Base-by-base conservation (phyloP, 108 stramenopile genomes). In the Phaeodactylum tricornutum region DNA sequence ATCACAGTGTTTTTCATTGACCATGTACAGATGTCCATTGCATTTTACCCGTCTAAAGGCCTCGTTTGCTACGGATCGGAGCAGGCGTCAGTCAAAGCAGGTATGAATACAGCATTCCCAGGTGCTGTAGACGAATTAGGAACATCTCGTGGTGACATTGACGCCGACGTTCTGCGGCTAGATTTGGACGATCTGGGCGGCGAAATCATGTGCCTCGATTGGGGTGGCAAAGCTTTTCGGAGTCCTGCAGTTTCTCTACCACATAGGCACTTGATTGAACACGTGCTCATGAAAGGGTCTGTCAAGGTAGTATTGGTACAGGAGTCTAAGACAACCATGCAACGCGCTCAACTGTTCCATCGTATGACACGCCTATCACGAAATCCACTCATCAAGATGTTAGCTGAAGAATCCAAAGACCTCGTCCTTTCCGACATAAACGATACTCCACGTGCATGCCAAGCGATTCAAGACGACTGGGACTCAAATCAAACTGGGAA, bases 51-150 rank as follows among this genome's bases (percentile, higher is more conserved):
- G 2, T 39, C 44, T 8, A 88, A 88, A 51, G 81, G 77, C 9
- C 37, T 88, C 12, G 71, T 88, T 46, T 79, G 76, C 35, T 88
- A 61, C 51, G 86, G 86, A 12, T 80, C 78, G 4, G 86, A 88
- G 50, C 86, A 84, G 61, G 86, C 81, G 8, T 81, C 86, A 1
- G 81, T 83, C 22, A 88, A 88, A 54, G 78, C 81, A 15, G 81
- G 77, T 17, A 36, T 83, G 37, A 61, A 47, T 34, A 46, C 52
- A 30, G 47, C 38, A 3, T 50, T 57, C 9, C 75, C 70, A 8
- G 33, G 45, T 5, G 7, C 45, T 4, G 45, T 25, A 7, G 29
- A 59, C 50, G 27, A 28, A 17, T 47, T 39, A 0, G 58, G 49
- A 32, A 21, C 25, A 32, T 27, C 49, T 34, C 29, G 48, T 29